A percentile compares a stretch with the other conserved stretches of the same genome.
Conservation (phyloP, 192 early-diverging fungal genomes). For the Rhizophagus prolifer region DNA sequence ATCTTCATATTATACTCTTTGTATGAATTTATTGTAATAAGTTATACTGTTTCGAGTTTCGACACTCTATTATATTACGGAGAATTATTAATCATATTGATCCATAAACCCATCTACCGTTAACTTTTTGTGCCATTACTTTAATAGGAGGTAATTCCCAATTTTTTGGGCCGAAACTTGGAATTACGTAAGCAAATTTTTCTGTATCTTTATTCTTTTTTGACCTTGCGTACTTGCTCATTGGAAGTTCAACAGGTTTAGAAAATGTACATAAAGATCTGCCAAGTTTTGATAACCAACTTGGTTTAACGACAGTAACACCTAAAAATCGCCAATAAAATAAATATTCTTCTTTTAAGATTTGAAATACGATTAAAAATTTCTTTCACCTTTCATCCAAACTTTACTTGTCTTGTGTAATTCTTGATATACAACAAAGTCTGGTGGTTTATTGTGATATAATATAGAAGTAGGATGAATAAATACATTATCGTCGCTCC, state of each 20-base stretch:
- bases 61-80: too few relatives aligned
- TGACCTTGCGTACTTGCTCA: constrained; percentile 59
- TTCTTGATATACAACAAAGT: constrained; percentile 72
- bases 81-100: not conserved
- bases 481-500: constrained; percentile 71
- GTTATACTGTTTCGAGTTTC: too few relatives aligned
- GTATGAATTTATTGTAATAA: too few relatives aligned
- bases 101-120: not conserved
- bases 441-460: constrained; percentile 62
- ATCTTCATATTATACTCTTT: too few relatives aligned
- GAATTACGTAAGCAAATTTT: constrained; percentile 59
- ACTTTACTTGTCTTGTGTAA: constrained; percentile 59
- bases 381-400: constrained; percentile 40
- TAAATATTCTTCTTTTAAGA: not conserved
- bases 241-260: constrained; percentile 75
- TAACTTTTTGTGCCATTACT: constrained; percentile 35
- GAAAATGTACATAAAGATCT: constrained; percentile 66
- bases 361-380: constrained; percentile 6
- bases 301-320: constrained; percentile 64
- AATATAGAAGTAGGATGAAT: constrained; percentile 70
- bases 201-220: constrained; percentile 49
- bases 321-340: constrained; percentile 53
- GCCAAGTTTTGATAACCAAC: constrained; percentile 77
- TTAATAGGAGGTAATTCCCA: constrained; percentile 64
- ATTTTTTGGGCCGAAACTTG: constrained; percentile 63